Evolutionary conservation across 768 basidiomycete species (phyloP).

Genomic region (Russula foetens): DNA sequence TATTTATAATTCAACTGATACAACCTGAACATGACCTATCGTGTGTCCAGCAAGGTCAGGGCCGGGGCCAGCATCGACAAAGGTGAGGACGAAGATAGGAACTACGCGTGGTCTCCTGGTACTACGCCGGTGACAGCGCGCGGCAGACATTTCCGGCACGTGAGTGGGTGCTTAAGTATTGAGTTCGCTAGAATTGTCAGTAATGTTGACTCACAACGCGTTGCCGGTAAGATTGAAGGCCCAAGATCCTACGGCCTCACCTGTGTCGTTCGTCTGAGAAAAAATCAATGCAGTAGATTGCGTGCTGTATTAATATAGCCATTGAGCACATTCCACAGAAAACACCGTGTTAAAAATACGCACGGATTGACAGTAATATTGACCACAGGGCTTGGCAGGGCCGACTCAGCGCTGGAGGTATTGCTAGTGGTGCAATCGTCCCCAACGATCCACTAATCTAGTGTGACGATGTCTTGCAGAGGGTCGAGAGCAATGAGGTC

Average conservation of each 20-base stretch:
- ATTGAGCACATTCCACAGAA: background rate
- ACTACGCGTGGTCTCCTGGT: background rate
- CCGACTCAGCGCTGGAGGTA: background rate
- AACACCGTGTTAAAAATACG: background rate
- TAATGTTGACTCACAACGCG: background rate
- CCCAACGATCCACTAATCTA: conserved; percentile 5
- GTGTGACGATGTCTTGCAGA: background rate
- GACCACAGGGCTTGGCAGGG: background rate
- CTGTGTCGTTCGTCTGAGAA: conserved; percentile 3
- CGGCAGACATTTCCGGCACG: too few relatives aligned
- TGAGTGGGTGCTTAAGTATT: too few relatives aligned
- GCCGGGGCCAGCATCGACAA: too few relatives aligned
- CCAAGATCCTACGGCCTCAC: background rate
- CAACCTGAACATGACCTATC: background rate
- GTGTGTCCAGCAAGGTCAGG: background rate
- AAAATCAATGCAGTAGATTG: background rate
- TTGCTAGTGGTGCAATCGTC: background rate
- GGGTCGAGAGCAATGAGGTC: background rate
- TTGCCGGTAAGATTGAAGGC: background rate
- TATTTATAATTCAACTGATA: too few relatives aligned
- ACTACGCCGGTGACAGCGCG: too few relatives aligned
- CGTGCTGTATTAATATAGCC: background rate
- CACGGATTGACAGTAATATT: conserved; percentile 9
- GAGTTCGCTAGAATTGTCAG: background rate
- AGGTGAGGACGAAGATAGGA: too few relatives aligned